These are phyloP conservation scores for Sporothrix humicola DNA, from an alignment of 2,329 filamentous ascomycete genomes.

Conservation along the genomic window DNA sequence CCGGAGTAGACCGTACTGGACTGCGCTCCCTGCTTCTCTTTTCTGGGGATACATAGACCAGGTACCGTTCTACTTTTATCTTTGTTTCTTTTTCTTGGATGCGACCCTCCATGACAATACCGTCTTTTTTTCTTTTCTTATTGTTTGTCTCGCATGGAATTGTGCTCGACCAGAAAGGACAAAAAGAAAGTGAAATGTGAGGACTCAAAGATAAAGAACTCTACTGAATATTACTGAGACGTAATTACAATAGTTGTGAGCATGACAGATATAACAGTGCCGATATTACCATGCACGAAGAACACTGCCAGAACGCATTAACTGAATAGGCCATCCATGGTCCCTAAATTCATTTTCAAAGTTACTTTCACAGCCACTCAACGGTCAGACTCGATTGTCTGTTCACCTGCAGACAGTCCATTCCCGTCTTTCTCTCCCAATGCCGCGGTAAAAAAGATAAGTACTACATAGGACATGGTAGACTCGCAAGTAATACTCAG, in stretches of 20 bases:
- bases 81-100: conserved; percentile 17
- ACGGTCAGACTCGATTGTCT: background rate
- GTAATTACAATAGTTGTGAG: background rate
- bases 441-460: background rate
- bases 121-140: background rate
- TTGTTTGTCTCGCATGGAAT: conserved; percentile 22
- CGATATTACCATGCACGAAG: no score
- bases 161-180: conserved; percentile 4
- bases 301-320: background rate
- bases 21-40: no score
- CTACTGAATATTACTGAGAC: background rate
- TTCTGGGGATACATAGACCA: no score
- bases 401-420: background rate
- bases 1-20: background rate
- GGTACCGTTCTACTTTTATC: conserved; percentile 9
- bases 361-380: background rate
- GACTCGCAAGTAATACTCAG: no score
- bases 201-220: background rate
- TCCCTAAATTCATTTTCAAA: no score
- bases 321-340: background rate
- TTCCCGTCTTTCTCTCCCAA: background rate
- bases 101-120: background rate
- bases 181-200: background rate
- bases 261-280: conserved; percentile 8
- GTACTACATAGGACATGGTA: background rate